Evolutionary conservation across 257 asterid genomes (phyloP).

Genomic region (Solanum chmielewskii): DNA sequence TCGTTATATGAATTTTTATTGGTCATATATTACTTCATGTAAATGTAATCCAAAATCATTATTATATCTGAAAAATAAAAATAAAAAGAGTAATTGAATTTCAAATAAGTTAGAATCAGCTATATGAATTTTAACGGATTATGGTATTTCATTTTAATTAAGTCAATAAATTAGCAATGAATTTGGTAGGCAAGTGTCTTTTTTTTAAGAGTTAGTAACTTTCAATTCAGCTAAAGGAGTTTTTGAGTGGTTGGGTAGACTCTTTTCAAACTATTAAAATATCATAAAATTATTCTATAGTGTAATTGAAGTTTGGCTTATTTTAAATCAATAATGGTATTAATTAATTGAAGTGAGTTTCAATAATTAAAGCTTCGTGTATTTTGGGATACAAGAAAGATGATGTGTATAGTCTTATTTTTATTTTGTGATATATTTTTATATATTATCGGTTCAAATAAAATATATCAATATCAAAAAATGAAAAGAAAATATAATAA

Average conservation of each 20-base stretch:
- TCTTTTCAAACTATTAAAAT: neutral
- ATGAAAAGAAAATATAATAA: neutral
- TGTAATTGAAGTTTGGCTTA: neutral
- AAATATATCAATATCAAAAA: neutral
- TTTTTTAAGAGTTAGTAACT: neutral
- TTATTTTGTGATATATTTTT: neutral
- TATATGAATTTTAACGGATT: neutral
- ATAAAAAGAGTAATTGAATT: neutral
- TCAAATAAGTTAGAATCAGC: neutral
- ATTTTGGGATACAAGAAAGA: neutral
- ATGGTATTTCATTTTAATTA: neutral
- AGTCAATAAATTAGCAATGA: neutral
- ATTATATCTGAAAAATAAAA: neutral
- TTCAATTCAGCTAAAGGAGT: neutral
- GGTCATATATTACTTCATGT: neutral
- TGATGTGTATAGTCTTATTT: rapidly evolving
- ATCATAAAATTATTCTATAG: neutral
- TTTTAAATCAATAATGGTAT: neutral
- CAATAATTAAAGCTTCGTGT: neutral
- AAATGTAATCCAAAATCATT: neutral
- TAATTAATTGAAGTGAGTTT: neutral
- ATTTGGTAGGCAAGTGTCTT: neutral
- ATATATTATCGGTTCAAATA: neutral
- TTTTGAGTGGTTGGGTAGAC: neutral
- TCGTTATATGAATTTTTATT: neutral